Base-by-base conservation (phyloP, 2,329 filamentous ascomycete genomes). In the Plenodomus biglobosus region DNA sequence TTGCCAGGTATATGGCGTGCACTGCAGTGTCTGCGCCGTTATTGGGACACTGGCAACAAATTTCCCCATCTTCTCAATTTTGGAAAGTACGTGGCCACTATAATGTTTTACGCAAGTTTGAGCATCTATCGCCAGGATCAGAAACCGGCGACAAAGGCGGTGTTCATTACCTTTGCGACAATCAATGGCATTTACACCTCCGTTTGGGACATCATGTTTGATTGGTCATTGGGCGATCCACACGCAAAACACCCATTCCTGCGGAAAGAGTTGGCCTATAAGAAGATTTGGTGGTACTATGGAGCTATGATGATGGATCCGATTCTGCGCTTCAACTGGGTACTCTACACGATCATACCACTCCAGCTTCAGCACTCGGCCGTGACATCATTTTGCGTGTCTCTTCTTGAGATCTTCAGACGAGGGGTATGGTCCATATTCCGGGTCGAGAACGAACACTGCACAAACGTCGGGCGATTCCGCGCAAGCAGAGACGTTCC, bases 401-500 rank as follows among this genome's bases (percentile, higher is more conserved):
- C 83, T 1, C 75, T 96, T 2, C 83, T 86, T 8, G 94, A 99
- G 69, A 84, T 95, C 18, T 79, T 83, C n/a, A 84, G 94, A 24
- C 79, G 94, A 67, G 92, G 90, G 52, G 84, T 96, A 66, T 99
- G 94, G 94, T 86, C 87, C 0, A 78, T 97, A 3, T 88, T 99
- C 69, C 89, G 94, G 35, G 92, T 99, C 20, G 94, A 99, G 72
- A 99, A 99, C 70, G 94, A 99, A 64, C 94, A 99, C 73, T 96
- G 91, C 73, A 86, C 87, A 46, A 71, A 71, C 42, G 92, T 99
- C 2, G 83, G 85, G 16, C 85, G 90, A 58, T 95, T 95, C 79
- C 91, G 95, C 56, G 94, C 94, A 3, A 90, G 86, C 2, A 82
- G 92, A 46, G 92, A 96, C 62, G 82, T 95, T 0, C 90, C 90